Percentiles rank a stretch among this genome's conserved stretches.
Conservation (phyloP, 768 basidiomycete genomes). For the Tephrocybe sp. region DNA sequence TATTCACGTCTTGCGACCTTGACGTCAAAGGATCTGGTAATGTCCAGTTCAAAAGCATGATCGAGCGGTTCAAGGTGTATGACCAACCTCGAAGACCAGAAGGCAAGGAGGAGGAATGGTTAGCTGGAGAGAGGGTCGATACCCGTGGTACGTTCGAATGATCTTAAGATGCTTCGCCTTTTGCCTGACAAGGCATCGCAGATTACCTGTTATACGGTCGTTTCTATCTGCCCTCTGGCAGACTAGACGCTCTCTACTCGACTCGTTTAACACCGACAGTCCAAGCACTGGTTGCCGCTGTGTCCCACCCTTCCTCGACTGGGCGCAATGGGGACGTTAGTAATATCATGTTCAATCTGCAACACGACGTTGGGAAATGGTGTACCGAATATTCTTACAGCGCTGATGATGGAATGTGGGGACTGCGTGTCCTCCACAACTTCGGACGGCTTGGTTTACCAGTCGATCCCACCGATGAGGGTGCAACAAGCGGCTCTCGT, state of each 20-base stretch:
- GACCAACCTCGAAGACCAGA: conserved; percentile 81
- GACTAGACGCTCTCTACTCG: conserved; percentile 89
- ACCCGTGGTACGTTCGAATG: conserved; percentile 58
- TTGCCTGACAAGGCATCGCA: conserved; percentile 27
- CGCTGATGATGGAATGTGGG: conserved; percentile 93
- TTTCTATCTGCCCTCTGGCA: conserved; percentile 83
- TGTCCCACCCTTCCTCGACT: conserved; percentile 73
- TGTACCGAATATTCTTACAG: conserved; percentile 95
- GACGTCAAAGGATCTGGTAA: conserved; percentile 67
- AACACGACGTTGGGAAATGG: conserved; percentile 92
- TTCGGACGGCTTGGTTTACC: conserved; percentile 69
- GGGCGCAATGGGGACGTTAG: conserved; percentile 51
- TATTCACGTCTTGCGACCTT: conserved; percentile 87
- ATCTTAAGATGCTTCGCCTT: conserved; percentile 12
- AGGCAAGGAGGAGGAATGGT: conserved; percentile 76
- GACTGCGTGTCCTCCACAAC: conserved; percentile 85
- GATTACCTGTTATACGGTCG: conserved; percentile 95
- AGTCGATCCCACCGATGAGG: conserved; percentile 33
- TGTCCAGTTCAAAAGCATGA: conserved; percentile 84
- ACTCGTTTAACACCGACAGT: conserved; percentile 76
- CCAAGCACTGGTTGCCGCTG: conserved; percentile 82
- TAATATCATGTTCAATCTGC: conserved; percentile 80
- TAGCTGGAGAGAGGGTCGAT: conserved; percentile 77
- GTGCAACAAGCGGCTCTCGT: conserved; percentile 19
- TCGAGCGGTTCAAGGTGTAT: conserved; percentile 85